phyloP scores from a whole-genome alignment of 768 basidiomycete genomes.

The Clathrus columnatus region DNA sequence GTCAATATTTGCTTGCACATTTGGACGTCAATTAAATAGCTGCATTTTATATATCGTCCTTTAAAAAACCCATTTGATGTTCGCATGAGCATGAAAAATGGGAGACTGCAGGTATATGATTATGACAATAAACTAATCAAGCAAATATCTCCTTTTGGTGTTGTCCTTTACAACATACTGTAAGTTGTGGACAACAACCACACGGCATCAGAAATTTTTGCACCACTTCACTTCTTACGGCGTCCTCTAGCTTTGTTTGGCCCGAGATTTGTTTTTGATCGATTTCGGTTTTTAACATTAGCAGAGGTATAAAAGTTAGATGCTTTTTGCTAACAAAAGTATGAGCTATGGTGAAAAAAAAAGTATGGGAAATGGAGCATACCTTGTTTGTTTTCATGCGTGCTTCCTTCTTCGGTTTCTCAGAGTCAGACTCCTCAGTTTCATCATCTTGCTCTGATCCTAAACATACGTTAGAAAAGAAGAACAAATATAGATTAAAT shows the following conservation, averaged over 20 bases:
- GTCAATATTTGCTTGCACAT: no score
- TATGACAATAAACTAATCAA: no score
- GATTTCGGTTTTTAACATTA: conserved; percentile 85
- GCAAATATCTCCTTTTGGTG: no score
- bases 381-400: conserved; percentile 96
- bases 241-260: not conserved
- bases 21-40: no score
- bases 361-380: conserved; percentile 5
- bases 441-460: conserved; percentile 19
- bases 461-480: conserved; percentile 20
- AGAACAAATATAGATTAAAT: conserved; percentile 11
- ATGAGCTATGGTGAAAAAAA: not conserved
- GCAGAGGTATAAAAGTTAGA: conserved; percentile 80
- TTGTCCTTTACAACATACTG: no score
- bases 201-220: no score
- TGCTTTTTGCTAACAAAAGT: conserved; percentile 60
- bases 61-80: no score
- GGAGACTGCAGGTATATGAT: no score
- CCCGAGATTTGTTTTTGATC: conserved; percentile 32
- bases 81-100: no score
- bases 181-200: no score
- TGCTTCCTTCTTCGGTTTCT: conserved; percentile 44
- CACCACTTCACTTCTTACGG: not conserved
- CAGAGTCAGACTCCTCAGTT: conserved; percentile 19
- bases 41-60: no score